A percentile compares a stretch with the other conserved stretches of the same genome.
phyloP scores from a whole-genome alignment of 1,284 basidiomycete genomes.

The Moniliella sp. region DNA sequence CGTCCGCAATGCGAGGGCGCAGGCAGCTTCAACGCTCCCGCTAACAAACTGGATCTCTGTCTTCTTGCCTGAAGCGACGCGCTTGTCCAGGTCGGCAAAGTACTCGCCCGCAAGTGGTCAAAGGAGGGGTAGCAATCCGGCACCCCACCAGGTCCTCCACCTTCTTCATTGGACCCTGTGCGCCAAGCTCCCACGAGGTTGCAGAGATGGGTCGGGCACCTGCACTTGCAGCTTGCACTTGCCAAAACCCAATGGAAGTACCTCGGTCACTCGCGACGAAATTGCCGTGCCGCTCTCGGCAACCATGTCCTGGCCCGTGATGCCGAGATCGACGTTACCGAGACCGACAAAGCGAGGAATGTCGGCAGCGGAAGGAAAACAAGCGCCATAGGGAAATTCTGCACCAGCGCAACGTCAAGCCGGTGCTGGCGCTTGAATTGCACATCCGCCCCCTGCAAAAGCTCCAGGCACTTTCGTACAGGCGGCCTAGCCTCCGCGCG shows the following conservation, averaged over 20 bases:
- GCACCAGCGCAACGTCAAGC: conserved; percentile 72
- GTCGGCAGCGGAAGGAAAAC: conserved; percentile 92
- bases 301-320: conserved; percentile 91
- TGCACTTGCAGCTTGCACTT: conserved; percentile 87
- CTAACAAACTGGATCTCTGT: conserved; percentile 87
- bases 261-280: conserved; percentile 47
- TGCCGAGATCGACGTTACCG: conserved; percentile 73
- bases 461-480: conserved; percentile 78
- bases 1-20: conserved; percentile 82
- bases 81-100: conserved; percentile 51
- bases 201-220: conserved; percentile 47
- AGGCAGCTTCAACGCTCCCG: conserved; percentile 92
- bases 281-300: conserved; percentile 53
- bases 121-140: conserved; percentile 78
- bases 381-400: conserved; percentile 78
- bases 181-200: conserved; percentile 36
- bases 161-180: background rate
- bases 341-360: conserved; percentile 97
- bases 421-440: conserved; percentile 74
- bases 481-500: conserved; percentile 39
- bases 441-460: conserved; percentile 67
- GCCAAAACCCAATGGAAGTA: conserved; percentile 70
- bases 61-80: conserved; percentile 36
- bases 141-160: conserved; percentile 67
- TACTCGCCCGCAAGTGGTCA: conserved; percentile 63